Conservation (phyloP, 1,139 yeast genomes). For the Candida pseudoviswanathii region DNA sequence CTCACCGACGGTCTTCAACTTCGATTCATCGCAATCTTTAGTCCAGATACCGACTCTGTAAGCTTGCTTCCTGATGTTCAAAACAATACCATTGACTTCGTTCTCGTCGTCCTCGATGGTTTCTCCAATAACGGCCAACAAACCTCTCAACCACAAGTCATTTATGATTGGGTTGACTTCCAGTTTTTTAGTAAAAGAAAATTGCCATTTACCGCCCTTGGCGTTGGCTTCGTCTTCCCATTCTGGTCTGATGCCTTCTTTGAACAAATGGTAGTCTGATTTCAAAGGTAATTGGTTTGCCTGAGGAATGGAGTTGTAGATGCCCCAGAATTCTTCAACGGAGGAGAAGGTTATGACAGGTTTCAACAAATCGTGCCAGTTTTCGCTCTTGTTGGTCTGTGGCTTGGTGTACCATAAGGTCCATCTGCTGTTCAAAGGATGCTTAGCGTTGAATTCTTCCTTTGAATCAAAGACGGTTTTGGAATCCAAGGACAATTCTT, state of each 20-base stretch:
- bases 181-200: slow-evolving; percentile 69
- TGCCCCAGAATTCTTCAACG: slow-evolving; percentile 99
- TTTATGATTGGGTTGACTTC: slow-evolving; percentile 66
- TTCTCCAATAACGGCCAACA: slow-evolving; percentile 93
- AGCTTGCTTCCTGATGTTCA: slow-evolving; percentile 82
- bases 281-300: slow-evolving; percentile 89
- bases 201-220: slow-evolving; percentile 92
- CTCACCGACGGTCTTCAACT: slow-evolving; percentile 72
- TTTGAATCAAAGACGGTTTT: slow-evolving; percentile 66
- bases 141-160: slow-evolving; percentile 90
- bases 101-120: slow-evolving; percentile 87
- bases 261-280: slow-evolving; percentile 94
- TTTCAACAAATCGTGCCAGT: slow-evolving; percentile 92
- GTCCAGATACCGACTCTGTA: slow-evolving; percentile 95
- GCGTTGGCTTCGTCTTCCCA: slow-evolving; percentile 95
- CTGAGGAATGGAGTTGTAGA: slow-evolving; percentile 89
- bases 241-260: slow-evolving; percentile 94
- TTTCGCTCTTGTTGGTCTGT: slow-evolving; percentile 72
- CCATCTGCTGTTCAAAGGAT: slow-evolving; percentile 93
- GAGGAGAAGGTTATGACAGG: slow-evolving; percentile 90
- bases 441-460: slow-evolving; percentile 78
- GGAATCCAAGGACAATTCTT: slow-evolving; percentile 52
- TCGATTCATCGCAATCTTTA: slow-evolving; percentile 68
- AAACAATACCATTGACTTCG: slow-evolving; percentile 94
- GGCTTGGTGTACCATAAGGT: slow-evolving; percentile 98